A percentile compares a stretch with the other conserved stretches of the same genome.
These are phyloP conservation scores for Diaporthe sp. DNA, from an alignment of 2,329 filamentous ascomycete species.

Conservation along the genomic window DNA sequence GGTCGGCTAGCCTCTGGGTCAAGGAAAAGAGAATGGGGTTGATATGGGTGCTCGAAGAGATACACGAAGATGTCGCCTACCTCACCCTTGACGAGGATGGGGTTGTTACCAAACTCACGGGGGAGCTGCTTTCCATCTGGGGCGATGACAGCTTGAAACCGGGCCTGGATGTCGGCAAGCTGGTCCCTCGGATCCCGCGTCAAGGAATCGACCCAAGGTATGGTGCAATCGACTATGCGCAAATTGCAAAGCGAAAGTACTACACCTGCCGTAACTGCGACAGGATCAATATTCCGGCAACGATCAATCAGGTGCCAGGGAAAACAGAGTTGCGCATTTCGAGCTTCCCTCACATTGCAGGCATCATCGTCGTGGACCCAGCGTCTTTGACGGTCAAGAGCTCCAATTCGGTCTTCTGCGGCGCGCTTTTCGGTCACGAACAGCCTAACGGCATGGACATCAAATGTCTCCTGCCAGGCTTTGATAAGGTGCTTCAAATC, in stretches of 20 bases:
- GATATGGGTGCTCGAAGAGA: constrained; percentile 98
- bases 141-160: constrained; percentile 73
- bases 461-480: constrained; percentile 84
- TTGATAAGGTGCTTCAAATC: constrained; percentile 84
- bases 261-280: constrained; percentile 87
- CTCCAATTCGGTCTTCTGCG: constrained; percentile 94
- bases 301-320: constrained; percentile 77
- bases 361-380: constrained; percentile 92
- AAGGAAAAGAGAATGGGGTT: constrained; percentile 95
- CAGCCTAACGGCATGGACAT: constrained; percentile 84
- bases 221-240: constrained; percentile 81
- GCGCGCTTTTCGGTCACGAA: constrained; percentile 89
- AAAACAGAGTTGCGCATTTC: constrained; percentile 83
- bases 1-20: constrained; percentile 96
- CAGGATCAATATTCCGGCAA: constrained; percentile 84
- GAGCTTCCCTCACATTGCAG: constrained; percentile 96
- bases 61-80: constrained; percentile 90
- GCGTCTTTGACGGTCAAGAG: constrained; percentile 83
- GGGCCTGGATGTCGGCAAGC: constrained; percentile 79
- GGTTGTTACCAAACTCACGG: constrained; percentile 74
- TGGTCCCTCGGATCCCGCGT: constrained; percentile 86
- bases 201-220: constrained; percentile 76
- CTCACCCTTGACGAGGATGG: constrained; percentile 83
- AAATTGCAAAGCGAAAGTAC: constrained; percentile 77
- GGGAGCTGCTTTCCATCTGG: constrained; percentile 89